phyloP scores from a whole-genome alignment of 495 filamentous ascomycete species.

The Hyaloscypha finlandica region DNA sequence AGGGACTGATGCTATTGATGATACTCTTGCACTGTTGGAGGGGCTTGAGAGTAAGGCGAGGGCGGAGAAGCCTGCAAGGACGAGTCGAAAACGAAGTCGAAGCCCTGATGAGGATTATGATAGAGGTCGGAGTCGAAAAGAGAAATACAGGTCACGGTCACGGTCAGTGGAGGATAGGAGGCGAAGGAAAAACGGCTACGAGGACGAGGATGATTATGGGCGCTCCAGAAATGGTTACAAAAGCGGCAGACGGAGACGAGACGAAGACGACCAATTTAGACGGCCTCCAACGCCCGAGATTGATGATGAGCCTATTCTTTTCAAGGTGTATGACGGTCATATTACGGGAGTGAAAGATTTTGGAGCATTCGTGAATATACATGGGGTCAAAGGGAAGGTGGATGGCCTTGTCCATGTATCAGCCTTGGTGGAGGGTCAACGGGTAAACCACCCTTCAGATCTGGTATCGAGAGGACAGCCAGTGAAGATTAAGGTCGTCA shows the following conservation, averaged over 20 bases:
- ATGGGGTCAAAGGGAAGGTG: constrained; percentile 81
- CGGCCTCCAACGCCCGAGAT: constrained; percentile 74
- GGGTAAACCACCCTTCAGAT: constrained; percentile 91
- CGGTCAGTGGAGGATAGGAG: constrained; percentile 49
- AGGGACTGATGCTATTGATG: constrained; percentile 73
- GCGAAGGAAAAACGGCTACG: constrained; percentile 46
- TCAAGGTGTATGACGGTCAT: constrained; percentile 87
- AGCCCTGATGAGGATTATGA: constrained; percentile 68
- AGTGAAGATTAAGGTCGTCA: constrained; percentile 92
- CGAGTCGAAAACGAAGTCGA: constrained; percentile 66
- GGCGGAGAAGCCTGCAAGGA: constrained; percentile 41
- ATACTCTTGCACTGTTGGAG: constrained; percentile 90
- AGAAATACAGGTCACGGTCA: constrained; percentile 43
- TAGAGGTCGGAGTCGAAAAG: constrained; percentile 32
- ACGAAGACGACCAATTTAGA: constrained; percentile 66
- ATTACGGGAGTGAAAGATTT: constrained; percentile 94
- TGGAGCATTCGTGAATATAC: constrained; percentile 92
- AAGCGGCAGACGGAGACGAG: constrained; percentile 45
- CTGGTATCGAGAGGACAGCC: constrained; percentile 76
- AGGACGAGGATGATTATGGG: constrained; percentile 66
- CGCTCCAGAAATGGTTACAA: constrained; percentile 46
- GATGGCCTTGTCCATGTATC: constrained; percentile 97
- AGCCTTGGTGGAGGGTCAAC: constrained; percentile 81
- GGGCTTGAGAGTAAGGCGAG: constrained; percentile 72
- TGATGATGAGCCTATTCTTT: constrained; percentile 78